These are phyloP conservation scores for Plasmodium sp. DNA, from an alignment of 169 alveolate species.

Conservation along the genomic window DNA sequence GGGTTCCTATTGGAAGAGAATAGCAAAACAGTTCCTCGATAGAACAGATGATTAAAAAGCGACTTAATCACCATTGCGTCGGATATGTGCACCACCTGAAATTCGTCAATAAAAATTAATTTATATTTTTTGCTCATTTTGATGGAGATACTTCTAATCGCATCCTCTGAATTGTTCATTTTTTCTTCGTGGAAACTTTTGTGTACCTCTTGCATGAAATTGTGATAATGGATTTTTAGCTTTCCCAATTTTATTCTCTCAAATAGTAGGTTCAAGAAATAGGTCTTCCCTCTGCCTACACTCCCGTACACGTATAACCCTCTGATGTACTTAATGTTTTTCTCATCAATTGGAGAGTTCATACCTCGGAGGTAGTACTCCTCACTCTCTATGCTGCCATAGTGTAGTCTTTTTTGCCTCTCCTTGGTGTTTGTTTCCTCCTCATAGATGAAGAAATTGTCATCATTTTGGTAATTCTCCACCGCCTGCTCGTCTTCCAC, in stretches of 20 bases:
- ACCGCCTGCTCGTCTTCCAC: not conserved
- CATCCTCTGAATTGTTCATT: constrained; percentile 63
- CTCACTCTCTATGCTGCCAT: constrained; percentile 12
- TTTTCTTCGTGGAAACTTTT: constrained; percentile 77
- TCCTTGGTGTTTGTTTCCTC: not conserved
- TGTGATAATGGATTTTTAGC: constrained; percentile 82
- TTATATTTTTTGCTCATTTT: constrained; percentile 74
- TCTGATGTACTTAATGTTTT: constrained; percentile 38
- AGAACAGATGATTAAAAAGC: constrained; percentile 79
- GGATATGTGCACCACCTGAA: constrained; percentile 84
- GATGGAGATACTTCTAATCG: constrained; percentile 74
- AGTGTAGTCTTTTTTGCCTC: not conserved
- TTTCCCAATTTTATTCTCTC: constrained; percentile 69
- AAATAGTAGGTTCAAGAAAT: constrained; percentile 81
- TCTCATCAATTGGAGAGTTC: not conserved
- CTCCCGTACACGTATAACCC: constrained; percentile 83
- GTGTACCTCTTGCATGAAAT: constrained; percentile 83
- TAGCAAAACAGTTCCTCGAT: constrained; percentile 75
- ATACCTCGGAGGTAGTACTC: not conserved
- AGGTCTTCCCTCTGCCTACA: constrained; percentile 88
- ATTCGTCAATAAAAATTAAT: constrained; percentile 84
- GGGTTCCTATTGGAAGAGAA: constrained; percentile 84
- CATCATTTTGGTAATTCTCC: constrained; percentile 25
- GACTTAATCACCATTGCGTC: constrained; percentile 86
- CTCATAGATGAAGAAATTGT: constrained; percentile 37